Evolutionary conservation across 2,329 filamentous ascomycete genomes (phyloP).

Genomic region (Calonectria pseudoturangicola): DNA sequence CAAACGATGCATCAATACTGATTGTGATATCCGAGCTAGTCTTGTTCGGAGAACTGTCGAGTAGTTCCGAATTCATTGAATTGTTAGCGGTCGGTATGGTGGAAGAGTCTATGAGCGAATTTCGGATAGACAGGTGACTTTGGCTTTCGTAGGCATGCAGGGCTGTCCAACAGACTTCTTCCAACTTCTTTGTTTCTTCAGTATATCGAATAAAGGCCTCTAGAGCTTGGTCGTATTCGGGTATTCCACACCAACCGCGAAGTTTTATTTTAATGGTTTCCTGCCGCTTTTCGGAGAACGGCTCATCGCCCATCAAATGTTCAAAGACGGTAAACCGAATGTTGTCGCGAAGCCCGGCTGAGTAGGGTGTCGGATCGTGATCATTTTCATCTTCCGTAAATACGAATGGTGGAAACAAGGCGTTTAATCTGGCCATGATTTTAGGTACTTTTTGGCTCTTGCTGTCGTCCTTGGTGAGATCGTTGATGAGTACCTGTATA

Average conservation of each 20-base stretch:
- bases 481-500: slow-evolving; percentile 55
- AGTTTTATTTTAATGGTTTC: slow-evolving; percentile 57
- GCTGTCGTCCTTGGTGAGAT: slow-evolving; percentile 42
- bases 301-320: slow-evolving; percentile 56
- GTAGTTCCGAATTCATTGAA: slow-evolving; percentile 36
- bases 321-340: slow-evolving; percentile 61
- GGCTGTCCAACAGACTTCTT: slow-evolving; percentile 54
- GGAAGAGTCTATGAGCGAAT: slow-evolving; percentile 37
- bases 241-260: slow-evolving; percentile 58
- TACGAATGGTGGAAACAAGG: slow-evolving; percentile 58
- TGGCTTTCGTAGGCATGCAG: slow-evolving; percentile 47
- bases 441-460: slow-evolving; percentile 41
- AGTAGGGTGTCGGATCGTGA: slow-evolving; percentile 55
- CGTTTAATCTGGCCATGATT: slow-evolving; percentile 61
- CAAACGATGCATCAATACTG: slow-evolving; percentile 35
- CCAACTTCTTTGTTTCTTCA: slow-evolving; percentile 60
- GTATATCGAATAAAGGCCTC: slow-evolving; percentile 56
- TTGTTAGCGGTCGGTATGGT: slow-evolving; percentile 36
- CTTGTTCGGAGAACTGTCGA: slow-evolving; percentile 26
- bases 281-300: slow-evolving; percentile 45
- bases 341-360: slow-evolving; percentile 58
- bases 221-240: slow-evolving; percentile 56
- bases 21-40: slow-evolving; percentile 36
- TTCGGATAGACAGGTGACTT: slow-evolving; percentile 24
- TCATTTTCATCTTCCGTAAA: slow-evolving; percentile 50